Evolutionary conservation across 495 filamentous ascomycete genomes (phyloP), one percentile per base, ranked within the genome.

Genomic region (Melanomma pulvis-pyrius): DNA sequence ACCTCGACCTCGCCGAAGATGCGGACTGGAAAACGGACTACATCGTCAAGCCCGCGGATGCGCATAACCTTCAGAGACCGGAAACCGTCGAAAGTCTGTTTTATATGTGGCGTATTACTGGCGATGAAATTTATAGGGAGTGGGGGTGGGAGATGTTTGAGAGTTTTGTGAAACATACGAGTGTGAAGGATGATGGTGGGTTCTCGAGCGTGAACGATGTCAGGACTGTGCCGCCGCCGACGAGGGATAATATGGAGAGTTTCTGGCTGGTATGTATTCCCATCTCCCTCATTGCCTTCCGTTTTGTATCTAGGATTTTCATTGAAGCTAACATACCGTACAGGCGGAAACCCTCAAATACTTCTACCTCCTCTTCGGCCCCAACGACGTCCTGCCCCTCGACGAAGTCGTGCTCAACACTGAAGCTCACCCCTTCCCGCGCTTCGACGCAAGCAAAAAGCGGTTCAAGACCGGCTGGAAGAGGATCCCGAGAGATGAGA

Each of bases 121-220:
- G 91, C 29, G 93, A 99, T 62, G 81, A 84, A 26, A 91, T 85
- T 67, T 99, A 99, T 76, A 86, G 94, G 15, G 84, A 97, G 65
- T 98, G 94, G 94, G 94, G 96, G 8, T 99, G 94, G 94, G 87
- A 96, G 66, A 98, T 98, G 85, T 99, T 99, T 80, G 87, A 93
- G 78, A 85, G 87, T 0, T 98, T 99, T 75, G 79, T 93, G 73
- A 87, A 89, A 65, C 85, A 96, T 75, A 96, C 90, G 0, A 84
- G 87, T 0, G 87, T 96, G 2, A 78, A 84, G 21, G 89, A 91
- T 26, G 83, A 86, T 21, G 76, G 73, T 19, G 90, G 88, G 11
- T 99, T 96, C 71, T 91, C 91, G 1, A 92, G 89, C 57, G 80
- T 99, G 44, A 82, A 82, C 15, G 88, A 92, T 73, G 92, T 91